Base-by-base conservation (phyloP, 2,329 filamentous ascomycete species). In the Aspergillus arachidicola region DNA sequence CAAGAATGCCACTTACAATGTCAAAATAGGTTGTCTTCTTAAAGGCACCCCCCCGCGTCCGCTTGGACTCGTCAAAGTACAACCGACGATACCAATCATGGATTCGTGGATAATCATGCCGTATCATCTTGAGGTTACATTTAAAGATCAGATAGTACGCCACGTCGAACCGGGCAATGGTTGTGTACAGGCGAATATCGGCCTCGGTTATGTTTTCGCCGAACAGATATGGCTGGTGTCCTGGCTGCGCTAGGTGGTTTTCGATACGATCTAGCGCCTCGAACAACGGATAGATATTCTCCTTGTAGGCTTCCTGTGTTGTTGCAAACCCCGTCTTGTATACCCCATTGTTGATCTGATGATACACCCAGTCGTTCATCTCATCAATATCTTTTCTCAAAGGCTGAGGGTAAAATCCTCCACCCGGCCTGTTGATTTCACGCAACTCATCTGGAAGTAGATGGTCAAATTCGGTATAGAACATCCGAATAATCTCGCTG, bases 81-180 rank as follows among this genome's bases (percentile, higher is more conserved):
- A 84, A 65, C 28, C 74, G 75, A 61, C 80, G 72, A 65, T 82
- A 71, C 82, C 82, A 84, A 34, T 75, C 74, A 64, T 83, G 77
- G 32, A 84, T 73, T 1, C 72, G 70, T 43, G 81, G 82, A 66
- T 87, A 90, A 68, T 89, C 86, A 67, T 88, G 81, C 3, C 87
- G 79, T 62, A 91, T 87, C 70, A 85, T 87, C 69, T 84, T 86
- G 21, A 89, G 70, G 64, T 90, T 90, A 68, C 87, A 90, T 79
- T 91, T 91, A 83, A 94, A 94, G 79, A 94, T 89, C 75, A 91
- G 89, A 66, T 94, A 89, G 76, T 94, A 94, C 67, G 90, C 89
- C 48, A 85, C 80, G 67, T 92, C 89, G 66, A 91, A 91, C 1
- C 89, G 85, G 58, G 89, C 83, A 43, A 91, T 81, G 0, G 89